Evolutionary conservation across 1,284 basidiomycete genomes (phyloP), one percentile per base, ranked within the genome.

Genomic region (Trametes polyzona): DNA sequence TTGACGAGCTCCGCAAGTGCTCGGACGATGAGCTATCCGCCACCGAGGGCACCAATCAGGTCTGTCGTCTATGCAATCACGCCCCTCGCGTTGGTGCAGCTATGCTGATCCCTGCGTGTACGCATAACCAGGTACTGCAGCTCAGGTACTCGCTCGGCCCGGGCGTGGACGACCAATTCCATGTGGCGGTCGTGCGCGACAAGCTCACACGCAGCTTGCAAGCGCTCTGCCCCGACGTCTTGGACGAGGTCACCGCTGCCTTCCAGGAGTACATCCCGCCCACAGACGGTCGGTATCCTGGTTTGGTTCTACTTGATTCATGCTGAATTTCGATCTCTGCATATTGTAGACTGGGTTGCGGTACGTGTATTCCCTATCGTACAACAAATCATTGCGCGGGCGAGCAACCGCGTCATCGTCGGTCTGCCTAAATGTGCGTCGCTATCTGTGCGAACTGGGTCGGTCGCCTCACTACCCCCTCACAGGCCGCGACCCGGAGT

Each of bases 1-100:
- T 78, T 7, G 76, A 81, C 14, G 81, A 83, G 47, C 53, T 83
- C 16, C 69, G 73, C 1, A 74, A 65, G 29, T 73, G 75, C 4
- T 62, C 72, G 0, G 78, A 78, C n/a, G 73, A 78, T 16, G 60
- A 67, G 4, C 58, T 82, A 5, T 81, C 78, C 0, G 70, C 75
- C 19, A 21, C 59, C 0, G 73, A 73, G n/a, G 77, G 74, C 1
- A 33, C 67, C 1, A 55, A 67, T 4, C 74, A 79, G 16, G 58
- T 63, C 7, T 2, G 42, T 42, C 37, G 7, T 30, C 32, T 21
- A n/a, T n/a, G n/a, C 40, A 2, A 7, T 48, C 8, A 14, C 41
- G 17, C 7, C 8, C 17, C 23, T 2, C n/a, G 26, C 19, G 26
- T 27, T 7, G 3, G 9, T 47, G 12, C 14, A 17, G 14, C 16